Conservation (phyloP, 2,329 filamentous ascomycete species). For the Falciphora oryzae region DNA sequence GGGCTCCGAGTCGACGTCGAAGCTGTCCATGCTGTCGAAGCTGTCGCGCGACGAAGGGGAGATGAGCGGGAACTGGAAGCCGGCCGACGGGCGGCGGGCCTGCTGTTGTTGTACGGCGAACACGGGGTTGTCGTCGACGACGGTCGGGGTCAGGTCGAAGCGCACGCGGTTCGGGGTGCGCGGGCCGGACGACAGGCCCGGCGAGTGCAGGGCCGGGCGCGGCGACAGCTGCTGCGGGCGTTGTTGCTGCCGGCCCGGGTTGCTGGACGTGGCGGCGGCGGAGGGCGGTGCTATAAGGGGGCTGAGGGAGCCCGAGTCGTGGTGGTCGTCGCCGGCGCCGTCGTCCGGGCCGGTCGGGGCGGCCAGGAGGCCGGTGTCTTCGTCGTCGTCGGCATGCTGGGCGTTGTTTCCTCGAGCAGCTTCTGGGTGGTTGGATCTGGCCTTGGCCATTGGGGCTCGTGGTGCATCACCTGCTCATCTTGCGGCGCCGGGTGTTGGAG, state of each 20-base stretch:
- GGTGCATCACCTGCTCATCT: conserved; percentile 9
- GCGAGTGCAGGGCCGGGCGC: conserved; percentile 6
- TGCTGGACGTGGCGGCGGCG: too few relatives aligned
- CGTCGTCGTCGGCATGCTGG: conserved; percentile 8
- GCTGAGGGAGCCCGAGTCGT: not conserved
- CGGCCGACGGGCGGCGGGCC: conserved; percentile 3
- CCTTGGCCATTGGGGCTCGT: conserved; percentile 9
- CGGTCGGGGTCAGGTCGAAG: conserved; percentile 56
- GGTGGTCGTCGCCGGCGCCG: not conserved
- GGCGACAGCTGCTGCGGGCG: not conserved
- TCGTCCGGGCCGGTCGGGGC: not conserved
- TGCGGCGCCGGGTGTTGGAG: not conserved
- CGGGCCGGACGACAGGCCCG: conserved; percentile 26
- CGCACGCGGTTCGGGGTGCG: conserved; percentile 68
- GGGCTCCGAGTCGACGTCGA: conserved; percentile 22
- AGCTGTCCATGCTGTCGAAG: conserved; percentile 22
- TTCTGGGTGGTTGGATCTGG: conserved; percentile 7
- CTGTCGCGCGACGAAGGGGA: conserved; percentile 7
- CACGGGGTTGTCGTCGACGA: conserved; percentile 20
- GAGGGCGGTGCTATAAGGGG: not conserved
- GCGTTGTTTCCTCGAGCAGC: conserved; percentile 6
- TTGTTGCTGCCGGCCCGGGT: not conserved
- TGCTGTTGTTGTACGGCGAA: not conserved
- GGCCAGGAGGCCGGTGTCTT: conserved; percentile 8
- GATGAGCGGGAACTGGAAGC: not conserved